These are phyloP conservation scores for Myxozyma udenii DNA, from an alignment of 805 yeast genomes.

Conservation along the genomic window DNA sequence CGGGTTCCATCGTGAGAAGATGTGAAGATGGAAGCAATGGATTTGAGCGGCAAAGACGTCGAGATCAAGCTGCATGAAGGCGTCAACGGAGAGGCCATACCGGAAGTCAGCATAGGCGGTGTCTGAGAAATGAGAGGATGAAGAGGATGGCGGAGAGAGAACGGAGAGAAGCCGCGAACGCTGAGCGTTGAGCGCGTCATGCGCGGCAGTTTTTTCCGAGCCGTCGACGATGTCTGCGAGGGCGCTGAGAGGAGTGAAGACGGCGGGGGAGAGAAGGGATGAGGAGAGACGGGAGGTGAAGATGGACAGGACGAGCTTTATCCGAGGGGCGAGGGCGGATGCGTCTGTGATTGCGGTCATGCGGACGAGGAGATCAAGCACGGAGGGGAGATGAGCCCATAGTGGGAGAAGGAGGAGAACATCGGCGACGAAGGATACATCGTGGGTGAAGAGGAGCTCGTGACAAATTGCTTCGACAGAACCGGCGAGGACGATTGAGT, in stretches of 20 bases:
- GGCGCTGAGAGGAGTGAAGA: not conserved
- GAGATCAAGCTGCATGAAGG: slow-evolving; percentile 55
- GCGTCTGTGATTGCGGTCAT: slow-evolving; percentile 35
- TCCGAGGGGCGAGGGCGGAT: slow-evolving; percentile 2
- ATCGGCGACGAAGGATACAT: slow-evolving; percentile 43
- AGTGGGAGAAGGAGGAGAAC: slow-evolving; percentile 56
- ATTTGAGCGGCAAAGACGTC: slow-evolving; percentile 60
- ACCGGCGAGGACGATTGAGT: slow-evolving; percentile 49
- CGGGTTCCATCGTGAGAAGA: slow-evolving; percentile 73
- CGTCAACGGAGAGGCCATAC: slow-evolving; percentile 38
- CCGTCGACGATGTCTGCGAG: slow-evolving; percentile 8
- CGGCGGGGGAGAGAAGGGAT: slow-evolving; percentile 13
- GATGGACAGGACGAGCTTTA: not conserved
- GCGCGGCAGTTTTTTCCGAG: not conserved
- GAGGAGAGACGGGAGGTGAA: slow-evolving; percentile 11
- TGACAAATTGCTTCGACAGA: slow-evolving; percentile 74
- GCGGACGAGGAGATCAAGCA: slow-evolving; percentile 47
- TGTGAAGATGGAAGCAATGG: slow-evolving; percentile 62
- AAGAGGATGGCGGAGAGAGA: slow-evolving; percentile 2
- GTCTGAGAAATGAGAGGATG: not conserved
- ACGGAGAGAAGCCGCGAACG: not conserved
- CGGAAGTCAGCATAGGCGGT: not conserved
- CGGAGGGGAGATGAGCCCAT: slow-evolving; percentile 47
- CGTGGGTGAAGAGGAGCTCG: slow-evolving; percentile 57
- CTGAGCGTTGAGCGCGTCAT: slow-evolving; percentile 2